Conservation (phyloP, 2,329 filamentous ascomycete species). For the Coniochaeta sp. region DNA sequence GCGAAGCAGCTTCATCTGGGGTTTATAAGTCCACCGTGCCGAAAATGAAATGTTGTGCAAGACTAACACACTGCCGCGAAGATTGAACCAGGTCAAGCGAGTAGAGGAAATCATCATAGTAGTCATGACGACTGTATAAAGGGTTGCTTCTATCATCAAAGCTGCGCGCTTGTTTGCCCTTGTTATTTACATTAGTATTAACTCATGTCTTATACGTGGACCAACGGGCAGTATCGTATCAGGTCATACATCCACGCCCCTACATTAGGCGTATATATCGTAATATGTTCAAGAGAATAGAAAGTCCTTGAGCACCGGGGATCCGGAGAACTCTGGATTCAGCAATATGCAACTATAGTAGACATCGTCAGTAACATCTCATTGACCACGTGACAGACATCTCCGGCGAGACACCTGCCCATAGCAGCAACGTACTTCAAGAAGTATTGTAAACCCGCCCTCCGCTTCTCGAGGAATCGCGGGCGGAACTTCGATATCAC, state of each 20-base stretch:
- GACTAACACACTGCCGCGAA: not conserved
- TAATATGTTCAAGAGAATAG: constrained; percentile 52
- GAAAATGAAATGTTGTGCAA: too few species aligned
- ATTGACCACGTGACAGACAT: not conserved
- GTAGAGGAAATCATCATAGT: not conserved
- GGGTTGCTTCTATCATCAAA: not conserved
- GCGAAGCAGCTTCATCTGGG: too few species aligned
- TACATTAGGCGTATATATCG: not conserved
- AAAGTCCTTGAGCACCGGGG: constrained; percentile 87
- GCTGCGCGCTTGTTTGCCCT: not conserved
- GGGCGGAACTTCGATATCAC: constrained; percentile 79
- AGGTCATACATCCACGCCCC: not conserved
- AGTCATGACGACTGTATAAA: not conserved
- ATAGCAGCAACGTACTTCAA: constrained; percentile 60
- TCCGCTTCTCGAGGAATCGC: constrained; percentile 77
- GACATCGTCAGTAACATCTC: constrained; percentile 1
- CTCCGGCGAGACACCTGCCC: too few species aligned
- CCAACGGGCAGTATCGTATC: not conserved
- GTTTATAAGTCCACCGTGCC: too few species aligned
- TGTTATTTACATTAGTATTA: not conserved
- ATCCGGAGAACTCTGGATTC: constrained; percentile 89
- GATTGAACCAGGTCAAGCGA: not conserved
- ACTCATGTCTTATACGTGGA: not conserved
- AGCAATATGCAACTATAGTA: constrained; percentile 74
- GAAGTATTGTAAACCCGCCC: constrained; percentile 82